A percentile compares a stretch with the other conserved stretches of the same genome.
These are phyloP conservation scores for Boletus coccyginus DNA, from an alignment of 768 basidiomycete species.

Conservation along the genomic window DNA sequence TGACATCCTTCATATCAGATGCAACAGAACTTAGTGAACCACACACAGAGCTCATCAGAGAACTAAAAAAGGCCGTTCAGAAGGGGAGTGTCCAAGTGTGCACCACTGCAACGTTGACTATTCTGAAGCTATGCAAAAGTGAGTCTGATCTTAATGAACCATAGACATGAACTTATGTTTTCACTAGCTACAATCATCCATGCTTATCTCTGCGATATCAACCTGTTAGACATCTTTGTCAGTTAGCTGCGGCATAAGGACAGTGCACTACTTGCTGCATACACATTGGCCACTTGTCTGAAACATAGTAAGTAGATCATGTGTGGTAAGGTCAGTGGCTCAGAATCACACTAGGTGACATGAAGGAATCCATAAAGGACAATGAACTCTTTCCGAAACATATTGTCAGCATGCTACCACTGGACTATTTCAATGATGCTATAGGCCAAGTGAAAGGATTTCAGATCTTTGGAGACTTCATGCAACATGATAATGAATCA, in stretches of 20 bases:
- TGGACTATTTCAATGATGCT: constrained; percentile 26
- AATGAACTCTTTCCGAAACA: constrained; percentile 10
- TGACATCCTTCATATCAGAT: constrained; percentile 1
- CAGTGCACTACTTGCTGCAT: constrained; percentile 20
- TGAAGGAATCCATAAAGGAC: constrained; percentile 9
- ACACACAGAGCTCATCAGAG: constrained; percentile 11
- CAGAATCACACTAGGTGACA: constrained; percentile 7
- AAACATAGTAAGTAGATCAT: constrained; percentile 9
- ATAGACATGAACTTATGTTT: not conserved
- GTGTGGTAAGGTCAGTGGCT: not conserved
- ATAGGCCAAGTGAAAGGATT: constrained; percentile 23
- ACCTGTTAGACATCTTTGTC: constrained; percentile 11
- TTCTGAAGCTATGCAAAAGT: constrained; percentile 24
- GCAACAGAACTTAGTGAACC: not conserved
- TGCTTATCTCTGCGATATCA: constrained; percentile 3
- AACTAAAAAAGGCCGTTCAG: constrained; percentile 4
- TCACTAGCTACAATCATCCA: constrained; percentile 8
- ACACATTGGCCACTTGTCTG: constrained; percentile 18
- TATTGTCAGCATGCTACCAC: constrained; percentile 23
- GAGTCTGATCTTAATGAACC: not conserved
- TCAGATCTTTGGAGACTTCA: constrained; percentile 22
- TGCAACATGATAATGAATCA: constrained; percentile 16
- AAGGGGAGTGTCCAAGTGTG: constrained; percentile 12
- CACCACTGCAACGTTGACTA: constrained; percentile 21
- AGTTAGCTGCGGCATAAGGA: constrained; percentile 15